Evolutionary conservation across 208 protist species (phyloP).

Genomic region (Wallacemonas sp.): DNA sequence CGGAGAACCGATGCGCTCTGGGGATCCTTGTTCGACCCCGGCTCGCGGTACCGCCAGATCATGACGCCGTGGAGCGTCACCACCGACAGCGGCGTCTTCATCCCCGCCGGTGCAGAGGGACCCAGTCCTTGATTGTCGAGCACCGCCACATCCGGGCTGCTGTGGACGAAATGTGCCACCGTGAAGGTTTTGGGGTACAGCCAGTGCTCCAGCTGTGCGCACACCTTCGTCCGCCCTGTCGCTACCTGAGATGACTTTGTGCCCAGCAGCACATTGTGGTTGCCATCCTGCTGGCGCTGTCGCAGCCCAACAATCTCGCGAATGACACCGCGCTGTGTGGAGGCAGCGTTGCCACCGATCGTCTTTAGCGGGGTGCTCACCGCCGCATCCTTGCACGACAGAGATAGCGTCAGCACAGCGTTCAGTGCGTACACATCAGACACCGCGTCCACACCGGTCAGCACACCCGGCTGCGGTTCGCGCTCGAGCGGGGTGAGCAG

Average conservation of each 20-base stretch:
- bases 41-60: conserved; percentile 57
- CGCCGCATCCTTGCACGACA: conserved; percentile 61
- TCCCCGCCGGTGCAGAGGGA: conserved; percentile 26
- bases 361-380: conserved; percentile 44
- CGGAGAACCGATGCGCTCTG: conserved; percentile 12
- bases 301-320: conserved; percentile 75
- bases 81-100: conserved; percentile 67
- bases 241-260: conserved; percentile 60
- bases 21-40: conserved; percentile 18
- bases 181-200: conserved; percentile 76
- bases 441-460: conserved; percentile 64
- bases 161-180: conserved; percentile 68
- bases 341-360: conserved; percentile 18
- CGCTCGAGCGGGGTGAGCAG: conserved; percentile 57
- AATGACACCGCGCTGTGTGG: conserved; percentile 53
- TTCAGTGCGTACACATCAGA: conserved; percentile 72
- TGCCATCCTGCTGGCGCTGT: conserved; percentile 78
- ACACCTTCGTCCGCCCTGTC: conserved; percentile 76
- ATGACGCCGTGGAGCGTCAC: conserved; percentile 84
- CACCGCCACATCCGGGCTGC: conserved; percentile 54
- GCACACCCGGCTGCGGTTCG: conserved; percentile 17
- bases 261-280: conserved; percentile 80
- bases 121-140: conserved; percentile 69
- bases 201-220: conserved; percentile 76
- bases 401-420: conserved; percentile 55